phyloP scores from a whole-genome alignment of 345 rosid genomes.

The Gossypium arboreum region DNA sequence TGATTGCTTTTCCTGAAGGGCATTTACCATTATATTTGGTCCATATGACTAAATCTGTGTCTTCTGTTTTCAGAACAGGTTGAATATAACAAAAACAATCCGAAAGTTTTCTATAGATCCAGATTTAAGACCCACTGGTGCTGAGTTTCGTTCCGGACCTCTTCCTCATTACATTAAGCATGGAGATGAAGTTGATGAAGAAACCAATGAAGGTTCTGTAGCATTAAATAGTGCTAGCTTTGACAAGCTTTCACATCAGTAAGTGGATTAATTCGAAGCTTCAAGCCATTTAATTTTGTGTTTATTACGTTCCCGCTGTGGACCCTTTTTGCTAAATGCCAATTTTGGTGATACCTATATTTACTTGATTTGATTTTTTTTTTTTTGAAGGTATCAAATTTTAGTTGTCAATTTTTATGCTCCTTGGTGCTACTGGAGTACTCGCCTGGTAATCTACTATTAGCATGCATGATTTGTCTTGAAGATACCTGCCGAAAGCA shows the following conservation, averaged over 20 bases:
- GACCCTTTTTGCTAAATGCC: not conserved
- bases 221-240: conserved; percentile 52
- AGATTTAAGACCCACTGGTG: conserved; percentile 71
- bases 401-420: conserved; percentile 90
- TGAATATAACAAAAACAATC: conserved; percentile 91
- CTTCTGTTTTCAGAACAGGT: conserved; percentile 78
- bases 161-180: conserved; percentile 55
- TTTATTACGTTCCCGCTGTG: not conserved
- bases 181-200: conserved; percentile 74
- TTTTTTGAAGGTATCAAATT: conserved; percentile 68
- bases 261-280: conserved; percentile 36
- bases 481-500: not conserved
- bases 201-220: conserved; percentile 58
- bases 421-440: conserved; percentile 98
- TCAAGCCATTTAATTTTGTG: conserved; percentile 9
- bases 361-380: conserved; percentile 12
- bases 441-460: conserved; percentile 65
- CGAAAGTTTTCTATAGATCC: conserved; percentile 87
- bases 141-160: conserved; percentile 77
- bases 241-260: conserved; percentile 71
- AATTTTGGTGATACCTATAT: not conserved
- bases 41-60: not conserved
- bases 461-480: not conserved
- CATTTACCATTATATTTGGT: not conserved
- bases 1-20: not conserved